phyloP scores from a whole-genome alignment of 441 rosid genomes.

The Melastoma candidum region DNA sequence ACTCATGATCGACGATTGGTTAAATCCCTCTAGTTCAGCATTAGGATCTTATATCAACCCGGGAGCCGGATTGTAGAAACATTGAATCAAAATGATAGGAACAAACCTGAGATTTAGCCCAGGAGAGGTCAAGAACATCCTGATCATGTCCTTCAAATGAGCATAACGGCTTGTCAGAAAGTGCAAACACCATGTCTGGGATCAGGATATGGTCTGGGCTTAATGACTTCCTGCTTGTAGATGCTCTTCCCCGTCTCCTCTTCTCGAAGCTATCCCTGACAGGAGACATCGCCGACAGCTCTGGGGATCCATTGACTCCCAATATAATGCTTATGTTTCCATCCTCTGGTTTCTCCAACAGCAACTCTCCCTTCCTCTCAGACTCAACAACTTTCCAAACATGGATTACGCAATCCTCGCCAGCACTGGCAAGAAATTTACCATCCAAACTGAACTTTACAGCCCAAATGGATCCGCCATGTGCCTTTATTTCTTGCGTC shows the following conservation, averaged over 20 bases:
- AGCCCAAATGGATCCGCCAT: conserved; percentile 59
- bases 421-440: conserved; percentile 67
- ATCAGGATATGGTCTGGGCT: conserved; percentile 44
- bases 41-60: too few species aligned
- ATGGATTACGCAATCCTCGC: conserved; percentile 62
- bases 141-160: conserved; percentile 50
- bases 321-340: conserved; percentile 33
- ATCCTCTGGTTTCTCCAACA: conserved; percentile 72
- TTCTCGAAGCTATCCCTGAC: conserved; percentile 26
- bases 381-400: conserved; percentile 56
- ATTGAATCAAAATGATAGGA: neutral
- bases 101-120: conserved; percentile 69
- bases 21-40: too few species aligned
- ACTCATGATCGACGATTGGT: too few species aligned
- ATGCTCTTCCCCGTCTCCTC: conserved; percentile 54
- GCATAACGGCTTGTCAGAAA: conserved; percentile 53
- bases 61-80: too few species aligned
- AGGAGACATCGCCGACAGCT: conserved; percentile 36
- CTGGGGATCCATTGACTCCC: conserved; percentile 50
- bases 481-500: conserved; percentile 70
- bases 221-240: conserved; percentile 63
- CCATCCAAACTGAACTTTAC: conserved; percentile 79
- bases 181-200: conserved; percentile 53
- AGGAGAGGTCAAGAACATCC: conserved; percentile 65
- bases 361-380: conserved; percentile 62